A percentile compares a stretch with the other conserved stretches of the same genome.
phyloP scores from a whole-genome alignment of 1,284 basidiomycete genomes.

The Sporisorium sorghi region DNA sequence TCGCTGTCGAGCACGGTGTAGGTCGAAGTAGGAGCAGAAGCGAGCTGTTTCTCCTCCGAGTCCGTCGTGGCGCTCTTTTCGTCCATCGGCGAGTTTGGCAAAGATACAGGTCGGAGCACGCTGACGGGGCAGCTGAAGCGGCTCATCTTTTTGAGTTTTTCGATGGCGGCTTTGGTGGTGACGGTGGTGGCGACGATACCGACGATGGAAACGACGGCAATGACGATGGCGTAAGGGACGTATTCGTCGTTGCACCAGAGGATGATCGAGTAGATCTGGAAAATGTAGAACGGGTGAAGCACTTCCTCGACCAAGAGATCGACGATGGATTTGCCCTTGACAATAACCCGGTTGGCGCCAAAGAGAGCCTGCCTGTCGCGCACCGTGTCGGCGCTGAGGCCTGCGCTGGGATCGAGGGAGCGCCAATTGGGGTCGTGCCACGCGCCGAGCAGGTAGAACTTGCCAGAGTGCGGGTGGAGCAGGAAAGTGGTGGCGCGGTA shows the following conservation, averaged over 20 bases:
- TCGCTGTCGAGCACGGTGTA: conserved; percentile 30
- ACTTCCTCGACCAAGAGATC: conserved; percentile 48
- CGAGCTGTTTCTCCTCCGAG: conserved; percentile 9
- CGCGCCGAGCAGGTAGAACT: conserved; percentile 34
- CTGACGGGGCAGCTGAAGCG: conserved; percentile 43
- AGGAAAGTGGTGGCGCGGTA: conserved; percentile 46
- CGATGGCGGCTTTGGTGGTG: conserved; percentile 42
- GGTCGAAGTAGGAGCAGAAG: not conserved
- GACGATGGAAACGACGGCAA: conserved; percentile 37
- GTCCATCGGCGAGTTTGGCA: conserved; percentile 1
- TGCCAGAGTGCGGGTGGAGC: conserved; percentile 38
- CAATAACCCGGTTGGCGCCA: conserved; percentile 44
- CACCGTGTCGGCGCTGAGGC: conserved; percentile 12
- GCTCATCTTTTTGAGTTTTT: conserved; percentile 49
- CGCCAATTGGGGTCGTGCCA: conserved; percentile 40
- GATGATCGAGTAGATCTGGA: conserved; percentile 48
- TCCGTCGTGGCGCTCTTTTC: conserved; percentile 12
- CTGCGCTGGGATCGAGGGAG: conserved; percentile 14
- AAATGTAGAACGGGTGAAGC: conserved; percentile 58
- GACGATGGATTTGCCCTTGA: conserved; percentile 38
- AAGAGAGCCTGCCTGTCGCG: conserved; percentile 38
- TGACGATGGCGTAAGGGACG: conserved; percentile 47
- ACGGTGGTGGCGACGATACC: conserved; percentile 52
- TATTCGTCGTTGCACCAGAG: conserved; percentile 56
- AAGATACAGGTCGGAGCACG: conserved; percentile 14